Base-by-base conservation (phyloP, 139 green algal genomes). In the Zygnema circumcarinatum region DNA sequence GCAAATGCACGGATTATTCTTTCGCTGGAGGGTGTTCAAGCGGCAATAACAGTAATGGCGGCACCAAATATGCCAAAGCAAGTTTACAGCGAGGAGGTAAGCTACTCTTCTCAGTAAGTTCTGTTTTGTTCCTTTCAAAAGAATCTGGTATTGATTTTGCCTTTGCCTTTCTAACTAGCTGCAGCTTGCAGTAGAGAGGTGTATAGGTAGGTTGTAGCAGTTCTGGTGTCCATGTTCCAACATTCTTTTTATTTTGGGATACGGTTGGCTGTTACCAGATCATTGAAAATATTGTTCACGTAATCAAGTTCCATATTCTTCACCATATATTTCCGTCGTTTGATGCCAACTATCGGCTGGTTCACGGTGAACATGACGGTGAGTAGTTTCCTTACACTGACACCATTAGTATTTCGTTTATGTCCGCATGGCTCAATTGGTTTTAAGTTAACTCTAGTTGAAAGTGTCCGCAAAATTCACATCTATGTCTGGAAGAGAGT, bases 251-350 rank as follows among this genome's bases (percentile, higher is more conserved):
- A n/a, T n/a, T n/a, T n/a, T n/a, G n/a, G n/a, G n/a, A n/a, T n/a
- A n/a, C n/a, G n/a, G n/a, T n/a, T n/a, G n/a, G n/a, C n/a, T n/a
- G n/a, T n/a, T n/a, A n/a, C n/a, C 74, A 82, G 74, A 82, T 88
- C 7, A 88, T 92, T 21, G 87, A 94, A 42, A 40, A 40, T 1
- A 78, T 88, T 1, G 62, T 94, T 31, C 74, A 92, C 0, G 25
- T 91, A 22, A 32, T 86, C 11, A 87, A 88, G 54, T 93, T 92
- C 62, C 92, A 96, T n/a, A 85, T 96, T 86, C 79, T 93, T 74
- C 87, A 90, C 79, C 96, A 96, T 54, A 82, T 96, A 54, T 90
- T 95, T 39, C 91, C 92, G 0, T 88, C 95, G 22, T 79, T 94
- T 78, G 93, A 96, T 32, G 33, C 76, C 1, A 87, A 90, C 0